Conservation (phyloP, 345 rosid genomes). For the Hypericum perforatum region DNA sequence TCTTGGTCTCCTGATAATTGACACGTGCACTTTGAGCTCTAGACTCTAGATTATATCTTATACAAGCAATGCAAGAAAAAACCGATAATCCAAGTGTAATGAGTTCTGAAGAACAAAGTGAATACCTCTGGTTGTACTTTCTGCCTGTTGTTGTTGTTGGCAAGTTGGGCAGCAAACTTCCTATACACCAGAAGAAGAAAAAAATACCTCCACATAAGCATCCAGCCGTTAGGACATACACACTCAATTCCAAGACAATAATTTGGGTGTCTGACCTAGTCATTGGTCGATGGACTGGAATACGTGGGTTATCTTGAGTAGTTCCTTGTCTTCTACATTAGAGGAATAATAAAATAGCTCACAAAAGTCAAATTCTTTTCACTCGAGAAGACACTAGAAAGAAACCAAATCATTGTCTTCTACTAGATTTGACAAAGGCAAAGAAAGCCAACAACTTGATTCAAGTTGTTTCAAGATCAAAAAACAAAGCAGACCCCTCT, state of each 20-base stretch:
- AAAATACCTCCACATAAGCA: conserved; percentile 1
- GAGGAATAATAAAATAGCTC: neutral
- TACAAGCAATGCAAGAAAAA: neutral
- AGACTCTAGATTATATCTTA: neutral
- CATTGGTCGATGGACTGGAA: conserved; percentile 66
- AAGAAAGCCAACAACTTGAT: neutral
- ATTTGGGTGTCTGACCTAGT: conserved; percentile 49
- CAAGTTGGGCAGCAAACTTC: conserved; percentile 73
- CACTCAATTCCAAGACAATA: neutral
- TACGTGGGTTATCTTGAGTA: conserved; percentile 39
- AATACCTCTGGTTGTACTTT: conserved; percentile 42
- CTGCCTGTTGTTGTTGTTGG: conserved; percentile 37
- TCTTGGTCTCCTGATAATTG: conserved; percentile 37
- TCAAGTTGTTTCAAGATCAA: too few relatives aligned
- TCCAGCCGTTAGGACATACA: neutral
- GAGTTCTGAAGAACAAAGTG: conserved; percentile 3
- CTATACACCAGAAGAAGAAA: conserved; percentile 32
- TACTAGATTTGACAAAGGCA: neutral
- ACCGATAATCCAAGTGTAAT: neutral
- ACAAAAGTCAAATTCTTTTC: too few relatives aligned
- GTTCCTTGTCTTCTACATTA: conserved; percentile 33
- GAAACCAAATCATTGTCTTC: neutral
- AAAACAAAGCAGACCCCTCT: too few relatives aligned
- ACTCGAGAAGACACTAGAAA: neutral
- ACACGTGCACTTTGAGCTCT: neutral